phyloP scores from a whole-genome alignment of 768 basidiomycete genomes.

The Exsudoporus frostii region DNA sequence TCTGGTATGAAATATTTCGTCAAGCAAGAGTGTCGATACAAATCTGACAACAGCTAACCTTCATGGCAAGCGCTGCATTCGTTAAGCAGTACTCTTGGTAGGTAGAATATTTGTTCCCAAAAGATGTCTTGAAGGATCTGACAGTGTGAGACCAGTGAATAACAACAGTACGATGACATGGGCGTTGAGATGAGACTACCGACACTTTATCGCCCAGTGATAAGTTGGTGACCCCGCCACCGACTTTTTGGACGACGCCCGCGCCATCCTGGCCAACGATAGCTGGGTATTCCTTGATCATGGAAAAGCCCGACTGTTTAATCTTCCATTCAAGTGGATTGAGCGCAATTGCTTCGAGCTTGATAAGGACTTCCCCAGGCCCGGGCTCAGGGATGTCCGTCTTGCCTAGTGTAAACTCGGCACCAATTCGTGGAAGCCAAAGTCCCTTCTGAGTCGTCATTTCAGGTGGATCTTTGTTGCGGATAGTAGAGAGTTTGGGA shows the following conservation, averaged over 20 bases:
- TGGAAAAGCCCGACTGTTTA: constrained; percentile 1
- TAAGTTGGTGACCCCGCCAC: constrained; percentile 33
- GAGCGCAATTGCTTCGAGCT: constrained; percentile 37
- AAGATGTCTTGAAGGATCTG: constrained; percentile 9
- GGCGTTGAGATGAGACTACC: not conserved
- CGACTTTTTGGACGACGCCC: constrained; percentile 37
- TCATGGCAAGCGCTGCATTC: constrained; percentile 15
- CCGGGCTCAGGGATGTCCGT: constrained; percentile 35
- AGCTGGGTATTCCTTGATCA: constrained; percentile 35
- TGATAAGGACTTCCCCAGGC: constrained; percentile 41
- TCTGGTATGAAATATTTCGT: constrained; percentile 12
- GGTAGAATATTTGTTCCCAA: constrained; percentile 10
- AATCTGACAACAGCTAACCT: constrained; percentile 1
- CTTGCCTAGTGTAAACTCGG: constrained; percentile 4
- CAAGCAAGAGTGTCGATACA: not conserved
- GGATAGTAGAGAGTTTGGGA: too few species aligned
- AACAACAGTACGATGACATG: not conserved
- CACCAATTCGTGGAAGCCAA: constrained; percentile 14
- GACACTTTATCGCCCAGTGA: constrained; percentile 32
- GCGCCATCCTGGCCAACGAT: constrained; percentile 38
- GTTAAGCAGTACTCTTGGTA: constrained; percentile 25
- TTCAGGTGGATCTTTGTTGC: not conserved
- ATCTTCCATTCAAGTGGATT: constrained; percentile 42
- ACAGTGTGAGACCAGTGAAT: not conserved
- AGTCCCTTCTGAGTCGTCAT: constrained; percentile 17